Conservation (phyloP, 805 yeast genomes). For the Ogataea philodendri region DNA sequence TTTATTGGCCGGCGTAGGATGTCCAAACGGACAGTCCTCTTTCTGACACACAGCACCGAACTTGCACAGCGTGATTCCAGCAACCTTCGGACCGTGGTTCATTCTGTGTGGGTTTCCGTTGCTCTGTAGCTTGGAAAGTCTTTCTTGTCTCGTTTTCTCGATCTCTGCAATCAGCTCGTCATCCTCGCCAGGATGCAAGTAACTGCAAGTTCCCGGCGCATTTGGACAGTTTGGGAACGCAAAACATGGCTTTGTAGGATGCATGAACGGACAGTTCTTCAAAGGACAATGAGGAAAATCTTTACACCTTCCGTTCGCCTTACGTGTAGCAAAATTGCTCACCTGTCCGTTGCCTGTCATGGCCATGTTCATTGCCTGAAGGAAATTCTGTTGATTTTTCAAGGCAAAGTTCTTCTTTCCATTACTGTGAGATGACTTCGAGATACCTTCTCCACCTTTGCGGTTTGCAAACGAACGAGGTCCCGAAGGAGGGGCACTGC, state of each 20-base stretch:
- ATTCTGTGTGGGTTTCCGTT: constrained; percentile 27
- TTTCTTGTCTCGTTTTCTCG: constrained; percentile 50
- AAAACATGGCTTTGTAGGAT: constrained; percentile 75
- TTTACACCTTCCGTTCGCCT: constrained; percentile 61
- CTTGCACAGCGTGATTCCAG: constrained; percentile 65
- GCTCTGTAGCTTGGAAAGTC: constrained; percentile 20
- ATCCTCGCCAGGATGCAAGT: constrained; percentile 83
- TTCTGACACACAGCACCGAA: constrained; percentile 75
- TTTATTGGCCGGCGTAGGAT: constrained; percentile 83
- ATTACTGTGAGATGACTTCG: constrained; percentile 13
- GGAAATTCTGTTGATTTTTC: constrained; percentile 41
- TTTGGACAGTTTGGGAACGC: constrained; percentile 77
- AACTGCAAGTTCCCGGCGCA: constrained; percentile 79
- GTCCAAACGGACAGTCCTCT: constrained; percentile 83
- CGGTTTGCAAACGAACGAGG: constrained; percentile 24
- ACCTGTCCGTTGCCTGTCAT: constrained; percentile 25
- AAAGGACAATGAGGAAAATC: constrained; percentile 68
- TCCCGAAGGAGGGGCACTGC: constrained; percentile 20
- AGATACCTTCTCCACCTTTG: constrained; percentile 19
- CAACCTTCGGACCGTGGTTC: constrained; percentile 30
- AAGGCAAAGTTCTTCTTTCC: constrained; percentile 33
- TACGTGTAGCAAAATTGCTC: constrained; percentile 42
- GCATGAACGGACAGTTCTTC: constrained; percentile 69
- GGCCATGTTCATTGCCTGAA: constrained; percentile 40
- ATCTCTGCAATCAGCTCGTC: constrained; percentile 66